A percentile compares a stretch with the other conserved stretches of the same genome.
These are phyloP conservation scores for Starmerella stellata DNA, from an alignment of 805 yeast genomes.

Conservation along the genomic window DNA sequence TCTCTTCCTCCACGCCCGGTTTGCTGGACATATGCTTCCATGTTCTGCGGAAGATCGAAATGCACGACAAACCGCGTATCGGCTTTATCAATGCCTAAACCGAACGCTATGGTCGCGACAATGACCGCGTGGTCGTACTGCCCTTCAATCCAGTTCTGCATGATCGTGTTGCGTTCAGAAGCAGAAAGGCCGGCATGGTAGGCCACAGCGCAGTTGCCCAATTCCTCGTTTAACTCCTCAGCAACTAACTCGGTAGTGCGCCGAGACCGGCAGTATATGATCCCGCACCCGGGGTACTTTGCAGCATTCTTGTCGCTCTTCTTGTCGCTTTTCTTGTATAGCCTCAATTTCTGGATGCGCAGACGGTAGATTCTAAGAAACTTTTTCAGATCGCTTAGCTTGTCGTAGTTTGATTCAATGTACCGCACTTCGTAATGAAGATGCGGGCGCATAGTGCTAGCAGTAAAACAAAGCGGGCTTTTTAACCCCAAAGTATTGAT, in stretches of 20 bases:
- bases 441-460: conserved; percentile 77
- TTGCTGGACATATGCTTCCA: conserved; percentile 94
- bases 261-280: conserved; percentile 84
- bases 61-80: conserved; percentile 88
- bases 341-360: conserved; percentile 5
- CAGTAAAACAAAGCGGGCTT: conserved; percentile 46
- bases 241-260: conserved; percentile 63
- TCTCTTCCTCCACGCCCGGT: conserved; percentile 98
- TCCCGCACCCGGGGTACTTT: conserved; percentile 34
- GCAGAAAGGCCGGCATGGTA: conserved; percentile 82
- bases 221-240: conserved; percentile 36
- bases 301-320: background rate
- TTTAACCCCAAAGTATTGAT: conserved; percentile 50
- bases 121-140: conserved; percentile 40
- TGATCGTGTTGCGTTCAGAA: conserved; percentile 44
- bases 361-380: conserved; percentile 15
- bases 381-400: conserved; percentile 13
- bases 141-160: conserved; percentile 62
- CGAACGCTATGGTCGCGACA: conserved; percentile 95
- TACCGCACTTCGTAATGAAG: conserved; percentile 58
- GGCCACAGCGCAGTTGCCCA: conserved; percentile 48
- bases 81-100: conserved; percentile 96
- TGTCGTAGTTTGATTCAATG: conserved; percentile 27
- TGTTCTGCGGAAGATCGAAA: conserved; percentile 66
- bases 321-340: background rate